Evolutionary conservation across 768 basidiomycete species (phyloP), one percentile per base, ranked within the genome.

Genomic region (Pleurotus citrinopileatus): DNA sequence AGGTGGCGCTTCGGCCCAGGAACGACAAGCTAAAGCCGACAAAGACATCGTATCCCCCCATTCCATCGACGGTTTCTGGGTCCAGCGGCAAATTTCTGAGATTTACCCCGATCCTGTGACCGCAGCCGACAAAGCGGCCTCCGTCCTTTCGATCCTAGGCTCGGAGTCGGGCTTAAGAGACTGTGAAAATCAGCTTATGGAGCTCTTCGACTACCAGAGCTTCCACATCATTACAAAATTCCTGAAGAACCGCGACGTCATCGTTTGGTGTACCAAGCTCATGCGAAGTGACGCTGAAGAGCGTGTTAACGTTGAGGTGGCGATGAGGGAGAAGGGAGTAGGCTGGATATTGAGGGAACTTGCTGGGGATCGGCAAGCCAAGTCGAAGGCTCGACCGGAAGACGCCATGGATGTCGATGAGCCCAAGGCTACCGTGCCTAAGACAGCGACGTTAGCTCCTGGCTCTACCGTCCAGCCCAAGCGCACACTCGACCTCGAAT

Each of bases 201-300:
- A 98, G 53, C 77, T 98, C 8, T 97, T 98, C 69, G 94, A 98
- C 47, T 98, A 90, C 71, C 81, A 89, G 65, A 86, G 86, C 66
- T 96, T 94, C 77, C 86, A 93, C 54, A 82, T 94, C 59, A 93
- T 91, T 61, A 87, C 88, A 13, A 88, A 85, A 56, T 89, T 98
- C 64, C 81, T 96, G 66, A 94, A 94, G 71, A 98, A 98, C 73
- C 84, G 95, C 53, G 97, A 99, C 48, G 89, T 93, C 55, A 78
- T 98, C 45, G 94, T 98, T 0, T 99, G 97, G 97, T 97, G 94
- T 63, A 99, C 97, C 43, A 95, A 95, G 70, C 81, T 98, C 46
- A 90, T 93, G 70, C 83, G 96, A 22, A 89, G 87, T 52, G 85
- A 88, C 61, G 90, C 90, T 0, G 89, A 98, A 42, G 92, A 93